Evolutionary conservation across 1,284 basidiomycete species (phyloP), one percentile per base, ranked within the genome.

Genomic region (Abortiporus biennis): DNA sequence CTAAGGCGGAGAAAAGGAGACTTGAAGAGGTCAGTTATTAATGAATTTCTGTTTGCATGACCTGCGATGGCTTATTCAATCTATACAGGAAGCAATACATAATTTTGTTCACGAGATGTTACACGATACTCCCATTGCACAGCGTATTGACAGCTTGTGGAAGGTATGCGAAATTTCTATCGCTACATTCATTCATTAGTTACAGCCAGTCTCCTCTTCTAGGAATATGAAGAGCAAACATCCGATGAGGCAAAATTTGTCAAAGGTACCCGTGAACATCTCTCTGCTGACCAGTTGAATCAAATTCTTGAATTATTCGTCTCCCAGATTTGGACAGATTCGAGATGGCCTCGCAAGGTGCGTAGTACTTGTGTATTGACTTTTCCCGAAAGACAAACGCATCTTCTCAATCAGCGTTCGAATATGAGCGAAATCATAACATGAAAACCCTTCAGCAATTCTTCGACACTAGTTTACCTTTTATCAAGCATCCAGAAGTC

Each of bases 31-130:
- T 84, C 38, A 29, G 72, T 55, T 11, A 6, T 6, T 4, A 24
- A 16, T n/a, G n/a, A n/a, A n/a, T n/a, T n/a, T n/a, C n/a, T n/a
- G n/a, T n/a, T n/a, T n/a, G n/a, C n/a, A n/a, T n/a, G n/a, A n/a
- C n/a, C n/a, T 17, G 16, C 20, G 16, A 34, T 37, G 19, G 19
- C n/a, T 9, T 4, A n/a, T 19, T 9, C 3, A 46, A 21, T 9
- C 29, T 3, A 23, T 9, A 48, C 59, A 92, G 79, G 82, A 85
- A 58, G 94, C 94, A 1, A 97, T 98, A 81, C 76, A 87, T 42
- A 89, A 89, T 48, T 92, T 97, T 61, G 74, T 91, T 1, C 73
- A 90, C 43, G 89, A 89, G 48, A 92, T 98, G 85, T 65, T 99
- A 6, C 92, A 93, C 42, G 70, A 81, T 6, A 85, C 73, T 42